Base-by-base conservation (phyloP, 2,329 filamentous ascomycete species). In the Pezicula carpinea region DNA sequence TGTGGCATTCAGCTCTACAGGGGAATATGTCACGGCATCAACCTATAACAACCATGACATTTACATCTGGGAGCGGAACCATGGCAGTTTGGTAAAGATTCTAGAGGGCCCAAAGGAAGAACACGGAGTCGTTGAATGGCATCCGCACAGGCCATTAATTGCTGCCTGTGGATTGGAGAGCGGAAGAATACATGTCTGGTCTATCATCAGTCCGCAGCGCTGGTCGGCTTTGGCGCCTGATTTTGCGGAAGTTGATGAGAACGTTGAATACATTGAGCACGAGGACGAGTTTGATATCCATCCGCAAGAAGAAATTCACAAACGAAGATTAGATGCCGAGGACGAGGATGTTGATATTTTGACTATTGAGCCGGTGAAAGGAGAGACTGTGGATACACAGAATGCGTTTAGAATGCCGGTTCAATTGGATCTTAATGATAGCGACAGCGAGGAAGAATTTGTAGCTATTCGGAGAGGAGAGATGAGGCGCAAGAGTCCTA, bases 231-330 rank as follows among this genome's bases (percentile, higher is more conserved):
- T 99, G 23, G 95, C 95, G 5, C 93, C 93, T 0, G 95, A 99
- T 67, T 99, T 99, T 66, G 87, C 85, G 34, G 93, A 99, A 67
- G 90, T 99, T 13, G 93, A 99, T 68, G 93, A 99, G 68, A 99
- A 99, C 58, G 90, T 96, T 18, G 89, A 97, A 65, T 99, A 99
- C 64, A 81, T 95, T 35, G 93, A 99, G 66, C 80, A 82, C 47
- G 93, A 99, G 68, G 93, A 99, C 64, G 93, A 99, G 64, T 99
- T 99, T 59, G 95, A 99, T 66, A 95, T 97, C 47, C 93, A 97
- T 63, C 90, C 90, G 0, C 85, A 92, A 48, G 92, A 96, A 63
- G 92, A 97, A 66, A 84, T 97, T 47, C 89, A 95, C 63, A 92
- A 96, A 66, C 82, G 92, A 23, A 81, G 91, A 36, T 75, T 97